phyloP scores from a whole-genome alignment of 2,329 filamentous ascomycete genomes.

The Coniochaeta sp. region DNA sequence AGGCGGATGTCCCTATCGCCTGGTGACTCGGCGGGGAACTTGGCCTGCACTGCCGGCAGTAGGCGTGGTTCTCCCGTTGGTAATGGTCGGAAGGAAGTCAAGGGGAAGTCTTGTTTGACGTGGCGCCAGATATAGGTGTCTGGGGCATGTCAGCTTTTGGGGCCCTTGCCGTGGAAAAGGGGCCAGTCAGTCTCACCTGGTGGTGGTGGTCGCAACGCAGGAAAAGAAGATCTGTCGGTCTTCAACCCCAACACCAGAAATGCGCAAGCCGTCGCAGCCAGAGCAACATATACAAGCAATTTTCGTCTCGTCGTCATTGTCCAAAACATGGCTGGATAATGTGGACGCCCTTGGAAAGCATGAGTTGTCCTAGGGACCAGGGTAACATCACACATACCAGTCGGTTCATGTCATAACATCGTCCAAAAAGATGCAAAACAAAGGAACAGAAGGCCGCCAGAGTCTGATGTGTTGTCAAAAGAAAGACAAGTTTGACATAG shows the following conservation, averaged over 20 bases:
- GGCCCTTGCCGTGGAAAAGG: no score
- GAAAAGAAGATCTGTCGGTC: not conserved
- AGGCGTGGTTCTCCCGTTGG: constrained; percentile 19
- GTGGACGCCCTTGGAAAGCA: not conserved
- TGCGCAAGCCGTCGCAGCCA: not conserved
- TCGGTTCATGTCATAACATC: not conserved
- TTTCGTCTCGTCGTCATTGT: not conserved
- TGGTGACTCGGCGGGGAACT: constrained; percentile 18
- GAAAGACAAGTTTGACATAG: not conserved
- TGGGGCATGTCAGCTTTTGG: not conserved
- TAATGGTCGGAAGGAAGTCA: constrained; percentile 19
- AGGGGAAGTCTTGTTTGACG: constrained; percentile 17
- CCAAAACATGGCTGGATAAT: not conserved
- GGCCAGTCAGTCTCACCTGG: not conserved
- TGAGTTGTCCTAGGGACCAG: not conserved
- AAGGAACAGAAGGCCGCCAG: no score
- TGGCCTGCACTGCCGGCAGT: constrained; percentile 26
- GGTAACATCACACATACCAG: not conserved
- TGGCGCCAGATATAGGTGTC: constrained; percentile 2
- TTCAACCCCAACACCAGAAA: not conserved
- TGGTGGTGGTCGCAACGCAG: not conserved
- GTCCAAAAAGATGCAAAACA: no score
- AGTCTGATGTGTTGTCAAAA: no score
- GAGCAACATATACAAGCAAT: not conserved
- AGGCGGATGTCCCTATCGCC: constrained; percentile 14